Base-by-base conservation (phyloP, 257 asterid species). In the Gardenia jasminoides region DNA sequence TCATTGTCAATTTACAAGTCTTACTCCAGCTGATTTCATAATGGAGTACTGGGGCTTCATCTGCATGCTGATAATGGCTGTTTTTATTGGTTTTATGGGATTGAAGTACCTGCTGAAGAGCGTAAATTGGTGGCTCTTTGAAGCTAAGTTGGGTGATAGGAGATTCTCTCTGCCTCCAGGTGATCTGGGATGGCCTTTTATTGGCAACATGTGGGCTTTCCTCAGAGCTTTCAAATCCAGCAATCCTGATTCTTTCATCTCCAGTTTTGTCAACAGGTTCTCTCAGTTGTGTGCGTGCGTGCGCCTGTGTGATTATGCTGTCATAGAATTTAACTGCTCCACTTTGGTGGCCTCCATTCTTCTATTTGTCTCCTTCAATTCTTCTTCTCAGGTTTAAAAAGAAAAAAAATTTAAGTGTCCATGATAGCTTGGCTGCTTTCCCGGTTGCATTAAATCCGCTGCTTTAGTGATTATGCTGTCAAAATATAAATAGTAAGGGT, bases 191-290 rank as follows among this genome's bases (percentile, higher is more conserved):
- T 93, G 93, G 96, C 99, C 99, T 39, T 90, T 92, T 77, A 87
- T 96, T 77, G 99, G 99, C 41, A 91, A 86, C 31, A 96, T 96
- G 99, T 87, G 89, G 91, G 85, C 98, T 70, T 96, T 96, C 75
- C 97, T 96, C 80, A 79, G 88, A 69, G 98, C 97, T 79, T 93
- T 91, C 92, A 93, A 91, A 86, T 84, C 92, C 75, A 19, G 68
- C 54, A 70, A 76, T 47, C 97, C 99, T 72, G 99, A 96, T 67
- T 85, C 94, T 72, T 96, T 93, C 91, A 69, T 92, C 82, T 76
- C 88, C 82, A 56, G 33, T 70, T 85, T 88, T 76, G 83, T 83
- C 50, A 6, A 78, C 86, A 94, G 98, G 98, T 93, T 11, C 78
- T 62, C 24, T 62, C 69, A 31, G 24, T 41, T 28, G 41, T 52